Evolutionary conservation across 306 rosid genomes (phyloP).

Genomic region (Cucurbita argyrosperma): DNA sequence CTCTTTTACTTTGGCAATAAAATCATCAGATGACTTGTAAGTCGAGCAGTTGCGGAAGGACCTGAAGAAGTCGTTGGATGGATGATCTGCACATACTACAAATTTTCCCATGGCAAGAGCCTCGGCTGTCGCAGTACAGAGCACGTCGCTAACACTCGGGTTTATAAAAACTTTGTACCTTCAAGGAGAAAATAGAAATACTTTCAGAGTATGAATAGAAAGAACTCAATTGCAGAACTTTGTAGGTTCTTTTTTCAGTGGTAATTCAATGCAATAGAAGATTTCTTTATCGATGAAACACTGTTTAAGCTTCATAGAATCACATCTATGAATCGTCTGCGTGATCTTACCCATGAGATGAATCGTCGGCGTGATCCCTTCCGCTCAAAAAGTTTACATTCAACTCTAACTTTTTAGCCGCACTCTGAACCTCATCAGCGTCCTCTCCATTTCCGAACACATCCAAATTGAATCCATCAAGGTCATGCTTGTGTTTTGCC

Average conservation of each 20-base stretch:
- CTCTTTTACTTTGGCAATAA: conserved; percentile 73
- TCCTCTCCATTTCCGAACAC: conserved; percentile 96
- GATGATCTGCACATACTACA: conserved; percentile 90
- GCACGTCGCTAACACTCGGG: conserved; percentile 89
- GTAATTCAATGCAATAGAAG: background rate
- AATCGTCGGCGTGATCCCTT: conserved; percentile 90
- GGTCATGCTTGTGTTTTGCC: conserved; percentile 58
- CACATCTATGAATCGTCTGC: background rate
- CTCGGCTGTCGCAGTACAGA: conserved; percentile 96
- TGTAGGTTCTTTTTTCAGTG: background rate
- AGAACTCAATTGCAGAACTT: background rate
- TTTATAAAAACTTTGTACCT: conserved; percentile 97
- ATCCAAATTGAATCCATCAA: conserved; percentile 79
- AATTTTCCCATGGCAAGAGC: conserved; percentile 99
- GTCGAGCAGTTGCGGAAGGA: conserved; percentile 89
- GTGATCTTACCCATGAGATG: conserved; percentile 66
- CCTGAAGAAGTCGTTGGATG: conserved; percentile 81
- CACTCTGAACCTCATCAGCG: conserved; percentile 69
- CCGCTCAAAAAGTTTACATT: conserved; percentile 86
- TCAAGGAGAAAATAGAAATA: conserved; percentile 15
- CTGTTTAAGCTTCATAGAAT: no score
- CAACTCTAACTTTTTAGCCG: conserved; percentile 69
- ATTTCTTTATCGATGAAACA: no score
- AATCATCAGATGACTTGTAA: conserved; percentile 75
- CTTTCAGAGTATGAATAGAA: background rate